Conservation (phyloP, 2,329 filamentous ascomycete genomes). For the Botryosphaeria dothidea region DNA sequence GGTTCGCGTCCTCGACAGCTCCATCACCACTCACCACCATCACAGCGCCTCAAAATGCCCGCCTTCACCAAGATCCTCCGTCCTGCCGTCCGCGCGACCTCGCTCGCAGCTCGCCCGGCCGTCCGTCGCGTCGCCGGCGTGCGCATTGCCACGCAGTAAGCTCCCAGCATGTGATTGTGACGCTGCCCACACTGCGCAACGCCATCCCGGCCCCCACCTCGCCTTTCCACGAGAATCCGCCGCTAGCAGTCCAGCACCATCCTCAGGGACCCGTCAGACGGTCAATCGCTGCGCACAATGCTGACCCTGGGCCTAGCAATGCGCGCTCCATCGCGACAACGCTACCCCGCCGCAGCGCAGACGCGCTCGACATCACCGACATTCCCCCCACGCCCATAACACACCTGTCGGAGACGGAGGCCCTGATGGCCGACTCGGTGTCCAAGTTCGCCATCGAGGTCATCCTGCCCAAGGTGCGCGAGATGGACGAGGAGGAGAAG, state of each 20-base stretch:
- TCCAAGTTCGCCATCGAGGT: slow-evolving; percentile 87
- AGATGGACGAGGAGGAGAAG: slow-evolving; percentile 94
- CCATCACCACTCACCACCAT: background rate
- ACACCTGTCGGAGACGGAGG: slow-evolving; percentile 86
- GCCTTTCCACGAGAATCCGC: background rate
- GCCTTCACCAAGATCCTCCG: slow-evolving; percentile 32
- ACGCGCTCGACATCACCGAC: slow-evolving; percentile 62
- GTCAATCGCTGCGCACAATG: background rate
- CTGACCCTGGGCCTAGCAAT: slow-evolving; percentile 18
- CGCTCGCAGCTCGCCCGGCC: slow-evolving; percentile 9
- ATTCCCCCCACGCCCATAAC: slow-evolving; percentile 90
- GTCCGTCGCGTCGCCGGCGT: slow-evolving; percentile 16
- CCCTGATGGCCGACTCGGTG: slow-evolving; percentile 85
- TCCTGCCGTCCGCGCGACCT: slow-evolving; percentile 33
- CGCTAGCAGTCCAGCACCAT: background rate
- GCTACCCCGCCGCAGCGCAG: slow-evolving; percentile 33
- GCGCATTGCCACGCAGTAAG: slow-evolving; percentile 18
- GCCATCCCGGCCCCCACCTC: background rate
- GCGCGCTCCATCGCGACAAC: slow-evolving; percentile 46
- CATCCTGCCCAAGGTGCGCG: slow-evolving; percentile 85
- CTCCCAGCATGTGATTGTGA: slow-evolving; percentile 13
- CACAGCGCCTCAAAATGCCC: slow-evolving; percentile 24
- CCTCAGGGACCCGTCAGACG: background rate
- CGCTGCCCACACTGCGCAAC: background rate
- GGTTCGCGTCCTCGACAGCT: background rate